Base-by-base conservation (phyloP, 2,329 filamentous ascomycete genomes). In the Beauveria bassiana region DNA sequence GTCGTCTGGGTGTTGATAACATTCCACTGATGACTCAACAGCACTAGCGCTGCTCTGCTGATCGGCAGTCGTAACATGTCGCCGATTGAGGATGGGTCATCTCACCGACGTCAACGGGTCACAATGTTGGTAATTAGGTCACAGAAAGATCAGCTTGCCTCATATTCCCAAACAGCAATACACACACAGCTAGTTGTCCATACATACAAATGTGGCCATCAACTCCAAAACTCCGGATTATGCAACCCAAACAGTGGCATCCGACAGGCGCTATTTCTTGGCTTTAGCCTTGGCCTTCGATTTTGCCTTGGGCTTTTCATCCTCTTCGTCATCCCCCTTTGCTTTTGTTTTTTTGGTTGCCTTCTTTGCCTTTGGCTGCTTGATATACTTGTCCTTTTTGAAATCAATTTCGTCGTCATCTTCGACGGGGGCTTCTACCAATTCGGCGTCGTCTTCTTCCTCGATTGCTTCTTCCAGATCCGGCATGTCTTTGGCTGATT, bases 391-490 rank as follows among this genome's bases (percentile, higher is more conserved):
- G 75, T 99, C 95, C 71, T 93, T 96, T 70, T 89, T 91, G 57
- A 98, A 73, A 71, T 96, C 91, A n/a, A 86, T 77, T 59, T 92
- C 89, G 14, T 91, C 88, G 0, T 90, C 88, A 4, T 90, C 89
- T 0, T 87, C 87, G 47, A 86, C 84, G 1, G 77, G 82, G 3
- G 78, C 72, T 42, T 84, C 82, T 1, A 85, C 75, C 31, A 79
- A 77, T 40, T 86, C 86, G n/a, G 81, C 87, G 22, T 87, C 89
- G 51, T 96, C 93, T 5, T 91, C 92, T 67, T 96, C 93, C 54
- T 98, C 93, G 59, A 99, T 88, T 2, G 93, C 95, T 75, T 99
- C 95, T 75, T 99, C 95, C 38, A 99, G 82, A 76, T 99, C 95
- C 0, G 95, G 96, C 64, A 88, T 89, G 53, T 93, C 91, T 73